These are phyloP conservation scores for Gossypium armourianum DNA, from an alignment of 441 rosid species.

Conservation along the genomic window DNA sequence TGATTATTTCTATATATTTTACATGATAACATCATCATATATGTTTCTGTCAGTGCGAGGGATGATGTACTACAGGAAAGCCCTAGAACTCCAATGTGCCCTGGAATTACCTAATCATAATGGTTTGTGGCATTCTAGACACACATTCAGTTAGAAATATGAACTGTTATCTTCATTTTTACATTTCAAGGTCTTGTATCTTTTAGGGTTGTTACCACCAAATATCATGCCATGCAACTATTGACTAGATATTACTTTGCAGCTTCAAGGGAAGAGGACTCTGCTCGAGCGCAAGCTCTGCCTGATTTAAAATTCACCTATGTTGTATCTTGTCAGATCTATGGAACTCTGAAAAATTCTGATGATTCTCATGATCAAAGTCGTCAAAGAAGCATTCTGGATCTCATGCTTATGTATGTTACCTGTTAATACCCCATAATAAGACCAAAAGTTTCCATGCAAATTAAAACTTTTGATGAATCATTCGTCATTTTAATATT, in stretches of 20 bases:
- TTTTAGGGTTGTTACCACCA: neutral
- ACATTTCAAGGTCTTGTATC: slow-evolving; percentile 2
- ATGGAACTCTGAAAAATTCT: slow-evolving; percentile 51
- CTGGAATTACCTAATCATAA: slow-evolving; percentile 62
- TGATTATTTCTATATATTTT: neutral
- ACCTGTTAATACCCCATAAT: slow-evolving; percentile 10
- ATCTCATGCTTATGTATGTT: slow-evolving; percentile 46
- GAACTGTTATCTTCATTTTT: neutral
- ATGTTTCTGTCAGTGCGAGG: slow-evolving; percentile 35
- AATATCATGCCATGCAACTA: neutral
- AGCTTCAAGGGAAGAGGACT: neutral
- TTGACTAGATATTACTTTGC: neutral
- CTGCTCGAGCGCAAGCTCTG: slow-evolving; percentile 31
- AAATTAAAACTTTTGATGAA: slow-evolving; percentile 3
- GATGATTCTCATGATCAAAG: slow-evolving; percentile 42
- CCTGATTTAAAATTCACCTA: slow-evolving; percentile 53
- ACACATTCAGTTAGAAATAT: neutral
- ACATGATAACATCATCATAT: neutral
- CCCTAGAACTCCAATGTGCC: slow-evolving; percentile 62
- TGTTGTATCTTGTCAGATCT: slow-evolving; percentile 62
- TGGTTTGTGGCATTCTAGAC: slow-evolving; percentile 25
- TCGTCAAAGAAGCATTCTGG: slow-evolving; percentile 36
- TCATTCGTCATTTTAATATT: slow-evolving; percentile 3
- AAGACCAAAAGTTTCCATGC: neutral
- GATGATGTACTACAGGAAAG: slow-evolving; percentile 72